Base-by-base conservation (phyloP, 108 stramenopile genomes). In the Discostella pseudostelligera region DNA sequence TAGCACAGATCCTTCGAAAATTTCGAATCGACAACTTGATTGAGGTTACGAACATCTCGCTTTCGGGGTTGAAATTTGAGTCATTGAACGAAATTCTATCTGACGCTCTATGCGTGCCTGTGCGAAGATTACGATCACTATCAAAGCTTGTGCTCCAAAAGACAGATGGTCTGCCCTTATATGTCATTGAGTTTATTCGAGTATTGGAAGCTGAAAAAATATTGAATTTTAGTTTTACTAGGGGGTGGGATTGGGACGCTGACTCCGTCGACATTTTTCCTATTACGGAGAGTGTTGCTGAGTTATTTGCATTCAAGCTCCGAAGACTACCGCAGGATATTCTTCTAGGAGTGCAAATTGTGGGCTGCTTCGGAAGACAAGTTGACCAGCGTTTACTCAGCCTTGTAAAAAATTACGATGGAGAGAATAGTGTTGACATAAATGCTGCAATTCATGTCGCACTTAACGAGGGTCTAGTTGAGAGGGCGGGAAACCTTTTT, bases 161-260 rank as follows among this genome's bases (percentile, higher is more conserved):
- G 22, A 61, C 60, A 7, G 60, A 61, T 61, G 60, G 60, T 0
- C 20, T 26, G 13, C 20, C 39, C 3, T 17, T 61, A 5, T 28
- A 46, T 42, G 29, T 61, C 4, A 61, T 61, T 47, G 60, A 44
- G 28, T 61, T 61, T 26, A 45, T 61, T 32, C 24, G n/a, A 13
- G 24, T 19, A 7, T 32, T 61, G 21, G 46, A 11, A 1, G 46
- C 25, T 25, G 45, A 61, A 9, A 61, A 45, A 22, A 11, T 61
- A 8, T 25, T 61, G 7, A 25, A 2, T 29, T 28, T 46, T 24
- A 47, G 60, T 47, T 47, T 61, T 45, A 26, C 44, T 8, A 45
- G 44, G 13, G 60, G 60, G 0, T 61, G 60, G 60, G 60, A 61
- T 28, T 61, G 43, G 45, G 60, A 61, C n/a, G 39, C 21, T 28